Base-by-base conservation (phyloP, 2,329 filamentous ascomycete genomes). In the Chaetomiaceae sp. region DNA sequence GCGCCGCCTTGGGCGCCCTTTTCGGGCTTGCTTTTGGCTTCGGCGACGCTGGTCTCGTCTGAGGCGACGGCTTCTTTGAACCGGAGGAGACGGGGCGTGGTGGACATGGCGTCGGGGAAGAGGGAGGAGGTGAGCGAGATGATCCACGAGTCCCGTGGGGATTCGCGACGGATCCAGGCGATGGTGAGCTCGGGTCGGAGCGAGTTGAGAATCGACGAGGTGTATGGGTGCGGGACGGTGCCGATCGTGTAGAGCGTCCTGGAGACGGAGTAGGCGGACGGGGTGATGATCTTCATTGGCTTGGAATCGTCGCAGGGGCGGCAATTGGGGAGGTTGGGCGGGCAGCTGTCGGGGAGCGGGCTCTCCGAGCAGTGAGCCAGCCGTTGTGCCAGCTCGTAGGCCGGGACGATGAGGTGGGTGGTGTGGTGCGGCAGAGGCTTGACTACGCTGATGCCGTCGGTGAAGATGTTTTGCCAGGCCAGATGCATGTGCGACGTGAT, bases 201-300 rank as follows among this genome's bases (percentile, higher is more conserved):
- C 56, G 82, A 77, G 52, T 82, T 76, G 16, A 97, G 73, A 12
- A 82, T 79, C 48, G 83, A 79, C 37, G 89, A 75, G 1, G 91
- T 96, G 73, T 90, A 95, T 0, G 93, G 93, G 65, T 99, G 93
- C 0, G 92, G 92, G 12, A 97, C 85, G 0, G 84, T 87, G 53
- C 86, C 90, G 56, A 99, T 87, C 3, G 86, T 89, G 71, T 90
- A 97, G 14, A 86, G 65, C 1, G 74, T 75, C 13, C 84, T 83
- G 4, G 77, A 78, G 67, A 96, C 96, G 49, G 78, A 78, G 67
- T 89, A 93, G 16, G 77, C 71, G 3, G 78, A 69, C 3, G 83
- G 80, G 0, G 83, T 85, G n/a, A 76, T 73, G 58, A 95, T 78
- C 45, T 78, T 79, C 69, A 89, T 76, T 0, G 80, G 77, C 27